Percentiles rank a stretch among this genome's conserved stretches.
These are phyloP conservation scores for Bertia moriformis DNA, from an alignment of 2,329 filamentous ascomycete genomes.

Conservation along the genomic window DNA sequence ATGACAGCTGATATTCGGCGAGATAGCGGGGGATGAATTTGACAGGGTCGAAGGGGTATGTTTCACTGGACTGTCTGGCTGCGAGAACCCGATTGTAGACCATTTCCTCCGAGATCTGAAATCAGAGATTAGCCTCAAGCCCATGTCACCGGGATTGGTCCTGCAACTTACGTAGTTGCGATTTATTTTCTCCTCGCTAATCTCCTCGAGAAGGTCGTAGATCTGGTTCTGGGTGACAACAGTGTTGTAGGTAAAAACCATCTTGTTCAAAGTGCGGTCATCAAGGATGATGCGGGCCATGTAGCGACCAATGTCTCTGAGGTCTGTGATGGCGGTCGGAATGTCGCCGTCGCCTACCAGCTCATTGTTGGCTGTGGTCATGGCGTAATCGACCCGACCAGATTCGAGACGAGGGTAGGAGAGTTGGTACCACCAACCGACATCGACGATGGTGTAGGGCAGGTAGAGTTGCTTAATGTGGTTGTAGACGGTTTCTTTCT, in stretches of 20 bases:
- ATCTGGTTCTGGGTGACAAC: slow-evolving; percentile 29
- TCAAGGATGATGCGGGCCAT: slow-evolving; percentile 34
- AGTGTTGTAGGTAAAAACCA: slow-evolving; percentile 31
- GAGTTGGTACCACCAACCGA: slow-evolving; percentile 3
- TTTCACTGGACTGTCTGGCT: slow-evolving; percentile 16
- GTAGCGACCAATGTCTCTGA: slow-evolving; percentile 35
- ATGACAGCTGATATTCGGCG: slow-evolving; percentile 26
- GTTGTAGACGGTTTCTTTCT: slow-evolving; percentile 1
- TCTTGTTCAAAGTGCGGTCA: slow-evolving; percentile 34
- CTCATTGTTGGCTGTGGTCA: slow-evolving; percentile 15
- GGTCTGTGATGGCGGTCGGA: slow-evolving; percentile 26
- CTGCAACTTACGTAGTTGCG: slow-evolving; percentile 16
- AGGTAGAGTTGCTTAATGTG: slow-evolving; percentile 1
- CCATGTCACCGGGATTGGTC: slow-evolving; percentile 1
- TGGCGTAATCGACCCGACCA: slow-evolving; percentile 23
- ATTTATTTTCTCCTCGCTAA: slow-evolving; percentile 30
- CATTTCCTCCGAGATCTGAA: slow-evolving; percentile 16
- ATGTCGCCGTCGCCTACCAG: slow-evolving; percentile 29
- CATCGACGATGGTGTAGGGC: slow-evolving; percentile 3
- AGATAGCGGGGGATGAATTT: slow-evolving; percentile 17
- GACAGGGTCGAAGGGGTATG: slow-evolving; percentile 17
- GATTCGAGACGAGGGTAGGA: slow-evolving; percentile 8
- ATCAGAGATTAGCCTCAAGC: slow-evolving; percentile 1
- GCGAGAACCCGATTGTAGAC: slow-evolving; percentile 16
- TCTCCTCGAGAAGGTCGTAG: slow-evolving; percentile 25